Evolutionary conservation across 2,329 filamentous ascomycete genomes (phyloP).

Genomic region (Microcyclospora pomicola): DNA sequence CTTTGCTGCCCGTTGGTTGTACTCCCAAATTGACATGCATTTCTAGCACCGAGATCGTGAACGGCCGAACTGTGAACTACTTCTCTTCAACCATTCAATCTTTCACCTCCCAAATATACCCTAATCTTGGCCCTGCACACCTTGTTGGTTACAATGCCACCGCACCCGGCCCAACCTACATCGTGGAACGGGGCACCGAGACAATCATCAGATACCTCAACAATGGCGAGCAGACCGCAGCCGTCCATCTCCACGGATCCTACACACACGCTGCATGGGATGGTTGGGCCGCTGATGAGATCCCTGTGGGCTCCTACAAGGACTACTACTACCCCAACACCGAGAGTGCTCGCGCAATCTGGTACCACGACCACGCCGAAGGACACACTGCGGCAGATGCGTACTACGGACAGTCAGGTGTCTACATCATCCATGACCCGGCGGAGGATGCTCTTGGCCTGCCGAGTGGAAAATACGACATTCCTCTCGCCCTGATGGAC

Average conservation of each 20-base stretch:
- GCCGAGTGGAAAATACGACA: conserved; percentile 40
- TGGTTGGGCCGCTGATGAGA: conserved; percentile 43
- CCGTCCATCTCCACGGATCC: conserved; percentile 43
- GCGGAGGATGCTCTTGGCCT: conserved; percentile 36
- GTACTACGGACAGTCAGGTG: conserved; percentile 43
- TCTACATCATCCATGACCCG: conserved; percentile 41
- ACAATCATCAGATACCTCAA: conserved; percentile 43
- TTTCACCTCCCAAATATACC: conserved; percentile 31
- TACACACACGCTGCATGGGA: conserved; percentile 30
- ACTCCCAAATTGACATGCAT: not conserved
- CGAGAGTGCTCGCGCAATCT: conserved; percentile 39
- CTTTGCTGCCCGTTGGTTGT: too few relatives aligned
- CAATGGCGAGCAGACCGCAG: conserved; percentile 29
- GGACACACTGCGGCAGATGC: conserved; percentile 39
- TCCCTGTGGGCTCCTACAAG: conserved; percentile 40
- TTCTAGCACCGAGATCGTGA: conserved; percentile 18
- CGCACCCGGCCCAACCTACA: conserved; percentile 40
- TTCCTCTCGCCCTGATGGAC: conserved; percentile 37
- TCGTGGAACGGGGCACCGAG: conserved; percentile 36
- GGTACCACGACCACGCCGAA: conserved; percentile 41
- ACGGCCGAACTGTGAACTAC: conserved; percentile 30
- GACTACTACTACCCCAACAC: conserved; percentile 50
- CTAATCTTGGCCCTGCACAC: conserved; percentile 26
- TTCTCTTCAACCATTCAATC: conserved; percentile 32
- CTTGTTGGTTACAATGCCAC: conserved; percentile 41